Base-by-base conservation (phyloP, 345 rosid genomes). In the Mallotus nudiflorus region DNA sequence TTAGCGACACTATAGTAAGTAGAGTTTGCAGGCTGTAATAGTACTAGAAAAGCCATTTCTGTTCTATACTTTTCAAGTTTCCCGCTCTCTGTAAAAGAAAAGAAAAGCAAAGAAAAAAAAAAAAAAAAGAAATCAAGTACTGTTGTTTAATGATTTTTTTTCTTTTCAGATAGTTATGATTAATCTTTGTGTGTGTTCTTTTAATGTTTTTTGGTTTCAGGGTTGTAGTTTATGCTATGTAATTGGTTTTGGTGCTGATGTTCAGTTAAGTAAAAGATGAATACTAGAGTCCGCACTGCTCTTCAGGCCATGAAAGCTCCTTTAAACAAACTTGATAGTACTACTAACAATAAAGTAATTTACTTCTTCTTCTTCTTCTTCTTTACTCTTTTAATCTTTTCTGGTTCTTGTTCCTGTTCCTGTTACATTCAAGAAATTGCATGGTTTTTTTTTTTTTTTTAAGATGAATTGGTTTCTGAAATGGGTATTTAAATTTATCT, bases 241-340 rank as follows among this genome's bases (percentile, higher is more conserved):
- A 33, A 72, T 73, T 67, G 76, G 59, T 60, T 62, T 46, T 62
- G 63, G 63, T 60, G 70, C 37, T 6, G 46, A 69, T 65, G 62
- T 53, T 73, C 67, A 71, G 72, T 71, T 33, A 71, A 63, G 42
- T n/a, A 59, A 33, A 80, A 82, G 50, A 89, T 89, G 97, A 91
- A 84, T 83, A 80, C 88, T 13, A 86, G 91, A 84, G 87, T 82
- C 73, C 89, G 91, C 74, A 81, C 83, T 54, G 80, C 86, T 82
- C 80, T 82, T 83, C 89, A 78, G 67, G 81, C 91, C 77, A 85
- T 85, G 84, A 85, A 85, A 84, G 75, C 95, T 83, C 84, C 96
- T 72, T 74, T 77, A 75, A 82, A 77, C 81, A 81, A 76, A 67
- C 4, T 42, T 9, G 46, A 42, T 42, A 42, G 1, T 42, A 9